Evolutionary conservation across 2,329 filamentous ascomycete genomes (phyloP).

Genomic region (Trichocomaceae sp.): DNA sequence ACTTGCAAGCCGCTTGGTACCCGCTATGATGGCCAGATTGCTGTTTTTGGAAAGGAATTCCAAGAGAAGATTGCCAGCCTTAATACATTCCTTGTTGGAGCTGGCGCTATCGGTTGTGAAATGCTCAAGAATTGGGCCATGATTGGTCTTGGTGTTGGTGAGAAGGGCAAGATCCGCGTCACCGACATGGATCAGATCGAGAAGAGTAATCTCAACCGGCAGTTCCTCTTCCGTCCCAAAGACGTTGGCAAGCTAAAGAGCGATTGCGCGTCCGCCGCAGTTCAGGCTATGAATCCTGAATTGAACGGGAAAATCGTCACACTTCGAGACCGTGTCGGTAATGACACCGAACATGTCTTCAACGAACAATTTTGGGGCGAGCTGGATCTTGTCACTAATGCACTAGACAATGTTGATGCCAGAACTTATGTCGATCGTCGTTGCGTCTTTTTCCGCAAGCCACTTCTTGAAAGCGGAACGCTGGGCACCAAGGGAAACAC

Average conservation of each 20-base stretch:
- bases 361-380: conserved; percentile 85
- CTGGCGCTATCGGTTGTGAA: conserved; percentile 95
- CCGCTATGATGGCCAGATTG: conserved; percentile 94
- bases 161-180: conserved; percentile 79
- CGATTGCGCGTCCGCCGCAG: conserved; percentile 83
- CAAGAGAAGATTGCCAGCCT: conserved; percentile 89
- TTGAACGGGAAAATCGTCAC: conserved; percentile 77
- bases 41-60: conserved; percentile 87
- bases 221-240: conserved; percentile 88
- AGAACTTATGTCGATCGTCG: conserved; percentile 92
- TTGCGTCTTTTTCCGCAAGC: conserved; percentile 98
- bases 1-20: conserved; percentile 77
- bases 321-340: conserved; percentile 81
- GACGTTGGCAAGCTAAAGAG: conserved; percentile 97
- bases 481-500: conserved; percentile 99
- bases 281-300: conserved; percentile 92
- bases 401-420: conserved; percentile 94
- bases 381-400: conserved; percentile 91
- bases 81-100: conserved; percentile 89
- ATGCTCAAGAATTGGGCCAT: conserved; percentile 99
- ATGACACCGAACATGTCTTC: conserved; percentile 89
- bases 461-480: conserved; percentile 90
- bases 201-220: conserved; percentile 95
- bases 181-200: conserved; percentile 99
- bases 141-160: conserved; percentile 87